A percentile compares a stretch with the other conserved stretches of the same genome.
Evolutionary conservation across 805 yeast genomes (phyloP).

Genomic region (Hanseniaspora nectarophila): DNA sequence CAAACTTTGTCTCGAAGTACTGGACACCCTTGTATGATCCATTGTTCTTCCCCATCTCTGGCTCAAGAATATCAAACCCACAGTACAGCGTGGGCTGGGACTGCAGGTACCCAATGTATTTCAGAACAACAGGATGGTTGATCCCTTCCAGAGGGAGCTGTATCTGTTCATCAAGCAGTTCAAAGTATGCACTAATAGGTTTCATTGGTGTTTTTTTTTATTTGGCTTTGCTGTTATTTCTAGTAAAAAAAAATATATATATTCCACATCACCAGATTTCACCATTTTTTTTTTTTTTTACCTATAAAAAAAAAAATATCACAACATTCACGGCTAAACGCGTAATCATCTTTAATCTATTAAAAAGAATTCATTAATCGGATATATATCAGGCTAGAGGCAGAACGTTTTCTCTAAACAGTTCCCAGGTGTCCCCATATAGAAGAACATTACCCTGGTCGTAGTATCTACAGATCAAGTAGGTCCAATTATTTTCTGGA

Average conservation of each 20-base stretch:
- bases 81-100: slow-evolving; percentile 69
- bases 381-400: too few relatives aligned
- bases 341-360: too few relatives aligned
- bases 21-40: slow-evolving; percentile 66
- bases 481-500: slow-evolving; percentile 32
- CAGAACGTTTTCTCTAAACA: slow-evolving; percentile 36
- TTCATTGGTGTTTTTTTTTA: background rate
- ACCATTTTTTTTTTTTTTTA: too few relatives aligned
- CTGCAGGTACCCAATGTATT: slow-evolving; percentile 61
- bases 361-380: too few relatives aligned
- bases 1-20: slow-evolving; percentile 54
- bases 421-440: slow-evolving; percentile 26
- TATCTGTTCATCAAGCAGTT: background rate
- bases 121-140: slow-evolving; percentile 39
- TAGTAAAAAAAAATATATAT: background rate
- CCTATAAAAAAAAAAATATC: too few relatives aligned
- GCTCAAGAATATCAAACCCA: slow-evolving; percentile 75
- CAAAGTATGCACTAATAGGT: background rate
- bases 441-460: slow-evolving; percentile 37
- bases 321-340: too few relatives aligned
- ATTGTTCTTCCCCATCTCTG: slow-evolving; percentile 63
- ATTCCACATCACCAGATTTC: too few relatives aligned
- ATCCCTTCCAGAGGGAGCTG: background rate
- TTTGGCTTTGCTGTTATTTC: background rate
- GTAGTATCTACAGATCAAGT: slow-evolving; percentile 59